Conservation (phyloP, 495 filamentous ascomycete genomes). For the Penicillium dipodomyicola region DNA sequence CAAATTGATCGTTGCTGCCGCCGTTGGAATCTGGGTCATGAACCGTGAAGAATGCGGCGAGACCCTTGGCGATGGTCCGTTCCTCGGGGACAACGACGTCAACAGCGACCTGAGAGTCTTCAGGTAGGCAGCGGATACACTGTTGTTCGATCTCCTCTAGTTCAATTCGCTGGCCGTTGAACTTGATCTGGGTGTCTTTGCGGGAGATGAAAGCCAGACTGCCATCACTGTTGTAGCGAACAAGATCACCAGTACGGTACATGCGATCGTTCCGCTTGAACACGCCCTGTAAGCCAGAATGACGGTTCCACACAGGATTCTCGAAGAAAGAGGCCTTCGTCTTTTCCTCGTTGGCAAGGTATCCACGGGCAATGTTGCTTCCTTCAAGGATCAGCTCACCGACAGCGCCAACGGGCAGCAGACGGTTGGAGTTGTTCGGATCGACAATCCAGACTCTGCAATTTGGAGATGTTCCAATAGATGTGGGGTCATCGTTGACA, state of each 20-base stretch:
- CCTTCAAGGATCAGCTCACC: constrained; percentile 69
- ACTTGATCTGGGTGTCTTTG: constrained; percentile 63
- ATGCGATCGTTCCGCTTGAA: constrained; percentile 33
- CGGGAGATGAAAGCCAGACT: constrained; percentile 54
- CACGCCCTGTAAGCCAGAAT: constrained; percentile 25
- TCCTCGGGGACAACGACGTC: constrained; percentile 42
- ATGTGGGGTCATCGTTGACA: constrained; percentile 36
- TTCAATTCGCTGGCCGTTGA: constrained; percentile 65
- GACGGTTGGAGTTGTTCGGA: constrained; percentile 51
- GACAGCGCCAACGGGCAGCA: constrained; percentile 58
- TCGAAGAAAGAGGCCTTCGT: constrained; percentile 55
- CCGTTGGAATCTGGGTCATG: constrained; percentile 21
- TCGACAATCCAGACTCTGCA: constrained; percentile 60
- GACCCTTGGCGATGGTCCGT: constrained; percentile 35
- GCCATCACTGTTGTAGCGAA: constrained; percentile 53
- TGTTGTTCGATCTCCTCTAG: constrained; percentile 65
- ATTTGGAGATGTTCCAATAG: constrained; percentile 40
- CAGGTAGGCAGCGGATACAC: constrained; percentile 32
- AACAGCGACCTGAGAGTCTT: constrained; percentile 39
- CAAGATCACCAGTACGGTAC: constrained; percentile 53
- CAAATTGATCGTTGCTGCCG: constrained; percentile 21
- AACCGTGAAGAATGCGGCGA: constrained; percentile 45
- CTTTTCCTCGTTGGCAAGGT: constrained; percentile 56
- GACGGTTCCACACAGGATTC: constrained; percentile 49
- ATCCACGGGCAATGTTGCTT: constrained; percentile 57